Percentiles rank a stretch among this genome's conserved stretches.
Conservation (phyloP, 257 asterid genomes). For the Paraleonurus japonicus region DNA sequence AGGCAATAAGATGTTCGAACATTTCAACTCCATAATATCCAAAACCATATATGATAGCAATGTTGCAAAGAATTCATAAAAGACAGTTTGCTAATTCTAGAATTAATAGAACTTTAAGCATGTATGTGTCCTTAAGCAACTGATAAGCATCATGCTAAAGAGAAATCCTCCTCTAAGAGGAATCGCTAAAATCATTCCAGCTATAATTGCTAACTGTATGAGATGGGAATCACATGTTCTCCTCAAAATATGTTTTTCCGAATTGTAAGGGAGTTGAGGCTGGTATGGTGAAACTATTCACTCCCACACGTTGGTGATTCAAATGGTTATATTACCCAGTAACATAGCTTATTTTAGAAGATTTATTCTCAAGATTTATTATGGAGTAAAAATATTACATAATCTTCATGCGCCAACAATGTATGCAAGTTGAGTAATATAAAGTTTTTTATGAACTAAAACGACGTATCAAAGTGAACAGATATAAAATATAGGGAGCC, state of each 20-base stretch:
- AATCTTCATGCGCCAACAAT: slow-evolving; percentile 5
- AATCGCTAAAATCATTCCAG: slow-evolving; percentile 5
- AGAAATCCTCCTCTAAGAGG: background rate
- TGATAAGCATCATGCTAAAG: background rate
- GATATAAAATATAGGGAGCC: background rate
- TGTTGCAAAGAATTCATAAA: background rate
- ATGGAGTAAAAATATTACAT: background rate
- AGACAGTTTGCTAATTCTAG: background rate
- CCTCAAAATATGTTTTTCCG: background rate
- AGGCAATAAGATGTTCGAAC: background rate
- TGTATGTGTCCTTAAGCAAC: background rate
- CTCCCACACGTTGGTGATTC: background rate
- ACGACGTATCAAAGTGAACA: background rate
- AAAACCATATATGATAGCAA: slow-evolving; percentile 7
- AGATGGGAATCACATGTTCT: background rate
- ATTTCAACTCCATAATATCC: background rate
- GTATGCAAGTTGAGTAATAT: slow-evolving; percentile 3
- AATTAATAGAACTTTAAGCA: slow-evolving; percentile 1
- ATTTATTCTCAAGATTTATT: background rate
- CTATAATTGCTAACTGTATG: slow-evolving; percentile 4
- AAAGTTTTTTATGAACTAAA: background rate
- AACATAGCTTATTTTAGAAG: background rate
- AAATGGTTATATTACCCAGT: background rate
- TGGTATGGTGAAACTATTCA: background rate
- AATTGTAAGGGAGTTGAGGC: background rate